A percentile compares a stretch with the other conserved stretches of the same genome.
These are phyloP conservation scores for Euphorbia tirucalli DNA, from an alignment of 345 rosid genomes.

Conservation along the genomic window DNA sequence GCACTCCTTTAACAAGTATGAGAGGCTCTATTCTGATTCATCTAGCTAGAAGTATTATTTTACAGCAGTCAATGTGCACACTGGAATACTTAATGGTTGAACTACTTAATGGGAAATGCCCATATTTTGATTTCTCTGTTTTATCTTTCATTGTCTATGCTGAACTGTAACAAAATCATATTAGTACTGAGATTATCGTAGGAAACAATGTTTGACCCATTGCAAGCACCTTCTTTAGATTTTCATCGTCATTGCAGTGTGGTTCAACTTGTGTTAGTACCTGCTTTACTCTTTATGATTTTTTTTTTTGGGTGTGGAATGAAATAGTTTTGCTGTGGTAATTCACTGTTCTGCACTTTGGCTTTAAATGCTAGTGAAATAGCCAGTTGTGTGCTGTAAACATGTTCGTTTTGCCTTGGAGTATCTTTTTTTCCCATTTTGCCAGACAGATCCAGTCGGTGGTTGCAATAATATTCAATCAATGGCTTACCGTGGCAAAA, in stretches of 20 bases:
- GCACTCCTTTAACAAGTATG: too few species aligned
- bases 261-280: not conserved
- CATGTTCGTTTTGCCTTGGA: slow-evolving; percentile 63
- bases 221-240: too few species aligned
- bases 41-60: too few species aligned
- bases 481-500: slow-evolving; percentile 73
- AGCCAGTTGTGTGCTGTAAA: slow-evolving; percentile 69
- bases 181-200: not conserved
- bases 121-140: not conserved
- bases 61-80: too few species aligned
- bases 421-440: slow-evolving; percentile 41
- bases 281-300: not conserved
- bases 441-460: slow-evolving; percentile 54
- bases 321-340: slow-evolving; percentile 1
- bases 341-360: not conserved
- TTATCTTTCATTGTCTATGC: not conserved
- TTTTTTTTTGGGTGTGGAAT: not conserved
- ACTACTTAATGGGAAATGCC: not conserved
- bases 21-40: too few species aligned
- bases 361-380: slow-evolving; percentile 60
- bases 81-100: not conserved
- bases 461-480: slow-evolving; percentile 78
- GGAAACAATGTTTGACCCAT: not conserved
- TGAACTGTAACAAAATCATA: not conserved
- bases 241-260: not conserved